These are phyloP conservation scores for Xylaria bambusicola DNA, from an alignment of 495 filamentous ascomycete genomes.

Conservation along the genomic window DNA sequence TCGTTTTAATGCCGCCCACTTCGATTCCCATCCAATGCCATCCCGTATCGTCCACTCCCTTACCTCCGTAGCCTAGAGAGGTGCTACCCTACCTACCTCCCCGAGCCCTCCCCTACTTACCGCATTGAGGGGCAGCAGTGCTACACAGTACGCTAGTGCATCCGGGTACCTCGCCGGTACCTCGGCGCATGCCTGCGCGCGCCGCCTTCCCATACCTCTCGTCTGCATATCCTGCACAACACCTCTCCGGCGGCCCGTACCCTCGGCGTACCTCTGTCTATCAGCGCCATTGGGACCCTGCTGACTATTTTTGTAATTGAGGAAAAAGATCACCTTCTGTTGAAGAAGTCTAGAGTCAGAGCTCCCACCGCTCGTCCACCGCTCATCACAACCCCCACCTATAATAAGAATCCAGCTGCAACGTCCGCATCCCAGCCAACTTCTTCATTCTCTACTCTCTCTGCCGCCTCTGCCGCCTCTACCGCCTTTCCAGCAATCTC, in stretches of 20 bases:
- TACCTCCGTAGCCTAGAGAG: neutral
- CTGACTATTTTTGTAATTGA: constrained; percentile 21
- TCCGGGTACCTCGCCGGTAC: too few relatives aligned
- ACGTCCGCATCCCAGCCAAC: constrained; percentile 22
- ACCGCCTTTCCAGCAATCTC: neutral
- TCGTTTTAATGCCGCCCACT: neutral
- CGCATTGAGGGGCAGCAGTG: neutral
- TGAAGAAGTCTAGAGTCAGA: constrained; percentile 12
- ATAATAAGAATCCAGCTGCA: constrained; percentile 12
- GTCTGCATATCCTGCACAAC: too few relatives aligned
- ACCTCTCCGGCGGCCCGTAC: too few relatives aligned
- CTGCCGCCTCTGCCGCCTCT: neutral
- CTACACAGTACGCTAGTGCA: neutral
- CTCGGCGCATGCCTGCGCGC: too few relatives aligned
- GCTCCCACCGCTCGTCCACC: constrained; percentile 19
- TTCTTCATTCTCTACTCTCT: constrained; percentile 13
- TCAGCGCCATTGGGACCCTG: constrained; percentile 6
- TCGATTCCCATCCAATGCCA: neutral
- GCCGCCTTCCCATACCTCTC: too few relatives aligned
- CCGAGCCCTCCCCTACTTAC: too few relatives aligned
- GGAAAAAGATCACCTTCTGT: constrained; percentile 17
- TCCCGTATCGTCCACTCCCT: neutral
- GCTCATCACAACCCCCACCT: constrained; percentile 19
- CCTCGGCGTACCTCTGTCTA: too few relatives aligned
- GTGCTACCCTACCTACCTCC: too few relatives aligned